These are phyloP conservation scores for Dryas alaskensis DNA, from an alignment of 306 rosid species.

Conservation along the genomic window DNA sequence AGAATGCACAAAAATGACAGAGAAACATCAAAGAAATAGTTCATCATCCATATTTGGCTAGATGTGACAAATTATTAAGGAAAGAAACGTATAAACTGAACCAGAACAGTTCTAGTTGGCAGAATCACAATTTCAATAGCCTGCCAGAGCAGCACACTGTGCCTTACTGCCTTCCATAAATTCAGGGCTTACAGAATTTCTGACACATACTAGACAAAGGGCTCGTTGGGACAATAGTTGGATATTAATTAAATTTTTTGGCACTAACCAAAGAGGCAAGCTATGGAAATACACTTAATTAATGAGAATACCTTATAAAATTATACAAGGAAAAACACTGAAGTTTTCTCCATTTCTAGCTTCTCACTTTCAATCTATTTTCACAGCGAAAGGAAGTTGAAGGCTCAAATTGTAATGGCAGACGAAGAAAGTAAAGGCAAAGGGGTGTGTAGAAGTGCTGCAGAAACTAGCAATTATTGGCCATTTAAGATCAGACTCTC, in stretches of 20 bases:
- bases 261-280: background rate
- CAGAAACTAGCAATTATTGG: conserved; percentile 26
- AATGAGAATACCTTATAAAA: background rate
- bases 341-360: no score
- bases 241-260: background rate
- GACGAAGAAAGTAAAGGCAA: background rate
- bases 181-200: background rate
- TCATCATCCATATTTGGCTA: background rate
- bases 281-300: background rate
- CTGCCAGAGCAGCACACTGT: conserved; percentile 9
- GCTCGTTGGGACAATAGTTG: no score
- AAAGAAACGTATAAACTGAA: background rate
- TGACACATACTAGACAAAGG: background rate
- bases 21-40: background rate
- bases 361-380: no score
- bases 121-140: background rate
- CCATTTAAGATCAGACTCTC: conserved; percentile 47
- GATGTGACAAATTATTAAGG: background rate
- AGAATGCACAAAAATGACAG: background rate
- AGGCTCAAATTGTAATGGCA: background rate
- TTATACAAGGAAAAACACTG: background rate
- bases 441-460: background rate
- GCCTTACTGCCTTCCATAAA: background rate
- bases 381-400: background rate
- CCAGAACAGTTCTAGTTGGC: background rate